phyloP scores from a whole-genome alignment of 2,329 filamentous ascomycete genomes.

The Claviceps arundinis region DNA sequence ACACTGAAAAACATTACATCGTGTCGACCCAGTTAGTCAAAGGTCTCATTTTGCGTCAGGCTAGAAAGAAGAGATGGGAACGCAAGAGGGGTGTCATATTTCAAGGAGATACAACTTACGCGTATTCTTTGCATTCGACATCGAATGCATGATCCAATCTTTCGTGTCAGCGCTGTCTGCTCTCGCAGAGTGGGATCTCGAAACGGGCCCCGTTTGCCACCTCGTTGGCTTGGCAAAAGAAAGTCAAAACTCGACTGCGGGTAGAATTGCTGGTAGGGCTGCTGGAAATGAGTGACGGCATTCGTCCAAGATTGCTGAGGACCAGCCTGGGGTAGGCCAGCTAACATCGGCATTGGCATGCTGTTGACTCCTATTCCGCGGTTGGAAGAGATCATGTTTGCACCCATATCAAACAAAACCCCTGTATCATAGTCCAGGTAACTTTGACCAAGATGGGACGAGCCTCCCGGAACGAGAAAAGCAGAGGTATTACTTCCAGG shows the following conservation, averaged over 20 bases:
- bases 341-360: background rate
- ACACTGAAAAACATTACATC: slow-evolving; percentile 28
- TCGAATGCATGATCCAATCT: slow-evolving; percentile 45
- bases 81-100: background rate
- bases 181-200: slow-evolving; percentile 36
- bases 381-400: background rate
- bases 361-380: background rate
- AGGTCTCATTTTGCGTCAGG: background rate
- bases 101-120: slow-evolving; percentile 25
- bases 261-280: too few species aligned
- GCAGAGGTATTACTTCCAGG: background rate
- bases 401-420: background rate
- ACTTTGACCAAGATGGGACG: background rate
- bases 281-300: slow-evolving; percentile 7
- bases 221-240: slow-evolving; percentile 17
- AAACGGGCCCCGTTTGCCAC: slow-evolving; percentile 37
- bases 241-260: slow-evolving; percentile 15
- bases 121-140: slow-evolving; percentile 50
- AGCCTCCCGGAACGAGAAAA: background rate
- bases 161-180: slow-evolving; percentile 42
- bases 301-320: slow-evolving; percentile 1
- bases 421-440: background rate
- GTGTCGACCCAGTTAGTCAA: background rate
- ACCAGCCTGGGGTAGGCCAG: background rate
- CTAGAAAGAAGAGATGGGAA: background rate